These are phyloP conservation scores for Penicillium fuscoglaucum DNA, from an alignment of 2,329 filamentous ascomycete genomes.

Conservation along the genomic window DNA sequence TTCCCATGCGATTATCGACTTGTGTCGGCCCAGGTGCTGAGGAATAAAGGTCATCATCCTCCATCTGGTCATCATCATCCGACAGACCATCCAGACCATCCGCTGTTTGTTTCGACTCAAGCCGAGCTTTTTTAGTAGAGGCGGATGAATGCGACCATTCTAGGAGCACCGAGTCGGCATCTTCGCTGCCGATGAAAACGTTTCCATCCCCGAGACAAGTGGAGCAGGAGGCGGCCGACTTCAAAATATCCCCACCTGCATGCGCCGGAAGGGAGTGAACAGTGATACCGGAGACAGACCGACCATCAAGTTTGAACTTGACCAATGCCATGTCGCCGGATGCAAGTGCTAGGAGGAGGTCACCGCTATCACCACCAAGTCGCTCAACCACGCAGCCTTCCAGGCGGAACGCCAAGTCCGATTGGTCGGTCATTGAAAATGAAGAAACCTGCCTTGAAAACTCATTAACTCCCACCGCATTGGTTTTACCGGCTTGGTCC, in stretches of 20 bases:
- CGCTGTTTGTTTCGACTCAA: constrained; percentile 57
- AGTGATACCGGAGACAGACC: constrained; percentile 84
- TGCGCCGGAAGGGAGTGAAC: constrained; percentile 65
- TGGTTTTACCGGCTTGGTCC: constrained; percentile 91
- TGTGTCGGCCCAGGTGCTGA: constrained; percentile 29
- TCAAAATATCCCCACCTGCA: constrained; percentile 63
- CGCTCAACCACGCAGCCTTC: constrained; percentile 79
- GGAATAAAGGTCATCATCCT: constrained; percentile 57
- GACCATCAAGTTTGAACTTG: constrained; percentile 82
- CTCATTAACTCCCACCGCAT: constrained; percentile 87
- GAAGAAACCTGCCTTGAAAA: constrained; percentile 80
- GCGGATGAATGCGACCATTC: constrained; percentile 72
- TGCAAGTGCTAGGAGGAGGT: constrained; percentile 78
- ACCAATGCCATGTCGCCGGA: constrained; percentile 74
- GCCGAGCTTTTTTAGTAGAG: constrained; percentile 60
- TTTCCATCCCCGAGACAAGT: constrained; percentile 66
- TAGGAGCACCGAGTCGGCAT: constrained; percentile 75
- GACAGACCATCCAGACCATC: constrained; percentile 55
- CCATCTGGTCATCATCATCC: constrained; percentile 56
- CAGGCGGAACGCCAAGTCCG: constrained; percentile 72
- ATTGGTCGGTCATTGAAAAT: constrained; percentile 84
- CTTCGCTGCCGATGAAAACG: constrained; percentile 84
- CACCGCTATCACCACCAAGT: constrained; percentile 73
- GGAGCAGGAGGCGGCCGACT: constrained; percentile 66
- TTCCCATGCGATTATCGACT: constrained; percentile 17